These are phyloP conservation scores for Sordaria brevicollis DNA, from an alignment of 495 filamentous ascomycete species.

Conservation along the genomic window DNA sequence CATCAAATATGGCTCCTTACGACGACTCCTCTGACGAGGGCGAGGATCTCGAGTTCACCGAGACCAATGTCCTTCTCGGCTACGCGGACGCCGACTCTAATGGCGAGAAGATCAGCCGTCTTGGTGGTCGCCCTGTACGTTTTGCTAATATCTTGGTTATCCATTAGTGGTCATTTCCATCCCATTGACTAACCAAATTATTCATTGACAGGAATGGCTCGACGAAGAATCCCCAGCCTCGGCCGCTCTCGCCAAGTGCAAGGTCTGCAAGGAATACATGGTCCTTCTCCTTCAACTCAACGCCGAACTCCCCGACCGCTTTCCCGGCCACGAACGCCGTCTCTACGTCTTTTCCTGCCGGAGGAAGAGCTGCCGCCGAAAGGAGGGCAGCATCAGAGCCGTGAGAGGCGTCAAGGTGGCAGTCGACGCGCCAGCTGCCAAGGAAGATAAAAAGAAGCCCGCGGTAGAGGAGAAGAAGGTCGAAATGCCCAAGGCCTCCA, in stretches of 20 bases:
- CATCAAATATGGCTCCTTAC: conserved; percentile 61
- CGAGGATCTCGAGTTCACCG: conserved; percentile 62
- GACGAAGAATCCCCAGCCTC: conserved; percentile 59
- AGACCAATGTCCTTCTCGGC: conserved; percentile 84
- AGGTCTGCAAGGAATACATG: conserved; percentile 77
- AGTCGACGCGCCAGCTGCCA: conserved; percentile 13
- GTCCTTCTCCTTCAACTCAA: conserved; percentile 81
- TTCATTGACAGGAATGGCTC: conserved; percentile 60
- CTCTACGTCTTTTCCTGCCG: conserved; percentile 78
- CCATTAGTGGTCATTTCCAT: not conserved
- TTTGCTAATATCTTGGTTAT: not conserved
- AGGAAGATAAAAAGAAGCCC: conserved; percentile 12
- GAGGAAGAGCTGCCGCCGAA: conserved; percentile 69
- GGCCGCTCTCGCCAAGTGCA: conserved; percentile 73
- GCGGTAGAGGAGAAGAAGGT: conserved; percentile 3
- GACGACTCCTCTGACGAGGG: conserved; percentile 75
- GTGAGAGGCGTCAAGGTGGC: conserved; percentile 52
- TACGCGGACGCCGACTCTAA: conserved; percentile 76
- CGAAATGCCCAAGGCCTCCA: conserved; percentile 7
- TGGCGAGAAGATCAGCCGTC: conserved; percentile 77
- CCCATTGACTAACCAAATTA: not conserved
- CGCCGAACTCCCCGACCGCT: conserved; percentile 76
- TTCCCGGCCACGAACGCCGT: conserved; percentile 75
- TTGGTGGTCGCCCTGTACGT: conserved; percentile 80
- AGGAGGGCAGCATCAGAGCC: conserved; percentile 67